Evolutionary conservation across 2,329 filamentous ascomycete genomes (phyloP), one percentile per base, ranked within the genome.

Genomic region (Cercospora beticola): DNA sequence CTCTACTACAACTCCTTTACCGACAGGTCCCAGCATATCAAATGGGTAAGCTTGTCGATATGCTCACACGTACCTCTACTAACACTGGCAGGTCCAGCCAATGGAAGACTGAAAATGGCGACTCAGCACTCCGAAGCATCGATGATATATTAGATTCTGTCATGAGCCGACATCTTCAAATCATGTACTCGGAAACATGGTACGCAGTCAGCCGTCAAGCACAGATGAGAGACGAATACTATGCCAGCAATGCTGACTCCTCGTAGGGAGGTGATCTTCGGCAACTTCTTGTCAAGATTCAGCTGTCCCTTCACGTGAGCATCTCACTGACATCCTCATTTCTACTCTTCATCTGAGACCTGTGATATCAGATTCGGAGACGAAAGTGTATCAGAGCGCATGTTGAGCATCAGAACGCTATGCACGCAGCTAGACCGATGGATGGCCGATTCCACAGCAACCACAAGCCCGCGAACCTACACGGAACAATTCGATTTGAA

Each of bases 381-480:
- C 46, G 66, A 68, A 26, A 68, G 43, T 18, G 59, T 68, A 26
- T 60, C 66, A 10, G 66, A 68, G 28, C 58, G 62, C n/a, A 62
- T 57, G 43, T 31, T 65, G 14, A 68, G 66, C 57, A 68, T 68
- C 14, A 54, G 62, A 21, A 18, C 57, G 10, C 62, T 68, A n/a
- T 68, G 66, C 16, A 59, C 43, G n/a, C 66, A 68, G 21, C 62
- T 68, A 4, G 66, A 68, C 46, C 49, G 46, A n/a, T 68, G 62
- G 66, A 68, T 68, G 66, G 62, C 46, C 43, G 36, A 52, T 49
- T 60, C 63, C 4, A 59, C 54, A n/a, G 43, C 40, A 10, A 49
- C 12, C 9, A 52, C 60, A 7, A 62, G 60, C 28, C 60, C 60
- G 1, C 36, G 60, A n/a, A 46, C 60, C 9, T 62, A 62, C 23